Conservation (phyloP, 805 yeast genomes). For the Isabelozyma rhagii region DNA sequence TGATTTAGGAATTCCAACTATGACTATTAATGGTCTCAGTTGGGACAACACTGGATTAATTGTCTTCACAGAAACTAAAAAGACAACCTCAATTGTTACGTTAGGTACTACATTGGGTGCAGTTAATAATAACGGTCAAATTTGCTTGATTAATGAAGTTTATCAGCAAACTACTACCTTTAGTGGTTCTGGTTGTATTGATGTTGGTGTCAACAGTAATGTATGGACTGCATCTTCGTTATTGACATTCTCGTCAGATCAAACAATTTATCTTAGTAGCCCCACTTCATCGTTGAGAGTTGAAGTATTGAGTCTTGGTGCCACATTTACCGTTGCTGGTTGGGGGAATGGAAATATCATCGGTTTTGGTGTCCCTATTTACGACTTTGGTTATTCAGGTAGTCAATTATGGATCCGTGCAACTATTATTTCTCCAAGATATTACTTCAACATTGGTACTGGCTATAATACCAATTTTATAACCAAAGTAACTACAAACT, state of each 20-base stretch:
- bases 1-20: constrained; percentile 12
- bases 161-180: constrained; percentile 19
- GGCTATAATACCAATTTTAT: not conserved
- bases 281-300: constrained; percentile 7
- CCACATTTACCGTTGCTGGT: constrained; percentile 21
- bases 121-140: constrained; percentile 18
- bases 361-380: constrained; percentile 16
- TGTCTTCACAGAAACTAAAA: constrained; percentile 1
- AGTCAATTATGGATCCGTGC: not conserved
- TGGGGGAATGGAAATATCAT: constrained; percentile 26
- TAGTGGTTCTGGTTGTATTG: constrained; percentile 25
- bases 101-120: constrained; percentile 5
- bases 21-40: constrained; percentile 6
- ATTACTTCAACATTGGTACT: not conserved
- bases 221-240: constrained; percentile 3
- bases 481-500: not conserved
- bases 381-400: constrained; percentile 2
- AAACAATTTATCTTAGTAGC: constrained; percentile 13
- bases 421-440: not conserved
- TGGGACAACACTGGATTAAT: constrained; percentile 10
- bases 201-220: constrained; percentile 9
- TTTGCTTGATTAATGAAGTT: constrained; percentile 20
- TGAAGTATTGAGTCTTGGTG: constrained; percentile 11
- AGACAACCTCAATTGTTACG: not conserved
- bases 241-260: constrained; percentile 6